Evolutionary conservation across 805 yeast genomes (phyloP), one percentile per base, ranked within the genome.

Genomic region (Wickerhamiella brachini): DNA sequence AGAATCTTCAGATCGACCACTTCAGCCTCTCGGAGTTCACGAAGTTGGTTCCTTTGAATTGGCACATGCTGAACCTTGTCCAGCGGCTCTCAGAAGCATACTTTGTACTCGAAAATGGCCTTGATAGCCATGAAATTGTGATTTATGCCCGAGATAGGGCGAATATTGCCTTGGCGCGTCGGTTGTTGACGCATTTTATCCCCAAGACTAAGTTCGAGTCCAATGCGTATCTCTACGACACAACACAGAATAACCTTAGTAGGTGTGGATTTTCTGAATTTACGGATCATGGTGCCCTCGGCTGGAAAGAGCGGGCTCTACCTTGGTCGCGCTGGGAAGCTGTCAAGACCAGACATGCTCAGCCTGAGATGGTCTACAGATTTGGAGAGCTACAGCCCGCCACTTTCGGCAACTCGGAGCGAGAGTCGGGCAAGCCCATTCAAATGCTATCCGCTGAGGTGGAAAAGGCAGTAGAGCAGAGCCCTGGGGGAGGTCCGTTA

Each of bases 11-110:
- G 29, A 21, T 21, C 21, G 49, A 42, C 29, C 62, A 56, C n/a
- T 47, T 74, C 5, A 69, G 72, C 54, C 57, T 73, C 48, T 24
- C 54, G 0, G 49, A 49, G n/a, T 34, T 56, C 13, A 56, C 53
- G 2, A 44, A 44, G 17, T 42, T 54, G 10, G 47, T 39, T 5
- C 45, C 53, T 12, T 47, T 59, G 20, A 26, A 50, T 26, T 31
- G 53, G 2, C 52, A 55, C 2, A 57, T 60, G 9, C 45, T 63
- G 13, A 47, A 53, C 7, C 52, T 56, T 8, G 58, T 65, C 21
- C 68, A 65, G 53, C 54, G 56, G 34, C 56, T 64, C 13, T 58
- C 65, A 1, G 58, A 63, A 46, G 58, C 65, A 0, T 64, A 54
- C 48, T 55, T 65, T 34, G 47, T 45, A 17, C 38, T 29, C 10